Evolutionary conservation across 345 rosid genomes (phyloP).

Genomic region (Sonneratia alba): DNA sequence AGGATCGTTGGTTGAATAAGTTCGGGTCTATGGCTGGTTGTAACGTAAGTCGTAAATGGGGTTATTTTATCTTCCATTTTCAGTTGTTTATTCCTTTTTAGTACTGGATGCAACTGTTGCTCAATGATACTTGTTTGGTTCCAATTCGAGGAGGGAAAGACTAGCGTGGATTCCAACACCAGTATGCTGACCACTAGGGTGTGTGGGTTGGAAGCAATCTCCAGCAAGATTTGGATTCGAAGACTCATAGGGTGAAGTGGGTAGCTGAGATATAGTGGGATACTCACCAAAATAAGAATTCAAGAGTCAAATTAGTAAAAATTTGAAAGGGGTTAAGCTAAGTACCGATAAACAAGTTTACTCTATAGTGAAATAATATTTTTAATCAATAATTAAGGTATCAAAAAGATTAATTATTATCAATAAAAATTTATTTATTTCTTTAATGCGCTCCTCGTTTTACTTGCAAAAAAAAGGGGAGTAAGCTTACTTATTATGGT

Average conservation of each 20-base stretch:
- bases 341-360: background rate
- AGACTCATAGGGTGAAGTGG: conserved; percentile 17
- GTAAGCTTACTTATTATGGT: too few relatives aligned
- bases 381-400: background rate
- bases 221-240: conserved; percentile 9
- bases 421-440: too few relatives aligned
- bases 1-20: too few relatives aligned
- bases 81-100: too few relatives aligned
- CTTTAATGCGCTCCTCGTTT: too few relatives aligned
- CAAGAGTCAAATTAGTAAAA: background rate
- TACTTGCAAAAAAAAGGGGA: too few relatives aligned
- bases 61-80: too few relatives aligned
- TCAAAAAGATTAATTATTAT: too few relatives aligned
- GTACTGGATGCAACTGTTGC: conserved; percentile 4
- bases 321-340: conserved; percentile 9
- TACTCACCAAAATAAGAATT: conserved; percentile 11
- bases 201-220: conserved; percentile 2
- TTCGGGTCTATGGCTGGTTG: too few relatives aligned
- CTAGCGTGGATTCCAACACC: conserved; percentile 4
- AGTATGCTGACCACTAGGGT: background rate
- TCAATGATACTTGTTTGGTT: conserved; percentile 2
- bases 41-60: too few relatives aligned
- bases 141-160: background rate
- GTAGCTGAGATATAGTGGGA: conserved; percentile 13
- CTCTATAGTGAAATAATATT: background rate